Evolutionary conservation across 2,329 filamentous ascomycete genomes (phyloP).

Genomic region (Colletotrichum abscissum): DNA sequence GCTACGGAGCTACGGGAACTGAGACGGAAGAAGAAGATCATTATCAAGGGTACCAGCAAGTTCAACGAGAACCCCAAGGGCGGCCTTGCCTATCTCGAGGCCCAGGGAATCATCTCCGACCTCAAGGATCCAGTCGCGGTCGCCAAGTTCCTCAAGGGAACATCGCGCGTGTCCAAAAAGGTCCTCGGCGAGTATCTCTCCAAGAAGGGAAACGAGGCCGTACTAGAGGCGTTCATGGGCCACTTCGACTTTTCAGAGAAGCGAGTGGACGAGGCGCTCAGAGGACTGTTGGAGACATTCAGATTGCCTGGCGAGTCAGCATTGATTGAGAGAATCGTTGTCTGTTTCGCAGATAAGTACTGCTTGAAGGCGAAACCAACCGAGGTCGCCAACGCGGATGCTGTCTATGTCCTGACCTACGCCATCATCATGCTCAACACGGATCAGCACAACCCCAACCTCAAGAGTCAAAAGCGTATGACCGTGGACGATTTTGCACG

Average conservation of each 20-base stretch:
- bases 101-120: constrained; percentile 86
- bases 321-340: constrained; percentile 93
- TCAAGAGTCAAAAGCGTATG: constrained; percentile 86
- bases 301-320: constrained; percentile 92
- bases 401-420: constrained; percentile 91
- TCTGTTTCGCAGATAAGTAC: constrained; percentile 88
- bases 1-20: constrained; percentile 74
- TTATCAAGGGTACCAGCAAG: constrained; percentile 87
- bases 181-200: constrained; percentile 92
- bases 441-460: constrained; percentile 94
- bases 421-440: constrained; percentile 98
- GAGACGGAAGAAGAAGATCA: constrained; percentile 84
- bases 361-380: constrained; percentile 75
- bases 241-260: constrained; percentile 90
- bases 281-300: constrained; percentile 90
- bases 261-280: constrained; percentile 89
- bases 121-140: constrained; percentile 79
- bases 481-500: constrained; percentile 82
- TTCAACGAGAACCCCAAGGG: constrained; percentile 96
- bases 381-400: constrained; percentile 85
- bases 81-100: constrained; percentile 86
- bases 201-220: constrained; percentile 87
- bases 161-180: constrained; percentile 89
- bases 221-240: constrained; percentile 85
- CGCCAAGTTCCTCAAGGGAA: constrained; percentile 88